phyloP scores from a whole-genome alignment of 129 eudicot genomes.

The Artemisia tridentata region DNA sequence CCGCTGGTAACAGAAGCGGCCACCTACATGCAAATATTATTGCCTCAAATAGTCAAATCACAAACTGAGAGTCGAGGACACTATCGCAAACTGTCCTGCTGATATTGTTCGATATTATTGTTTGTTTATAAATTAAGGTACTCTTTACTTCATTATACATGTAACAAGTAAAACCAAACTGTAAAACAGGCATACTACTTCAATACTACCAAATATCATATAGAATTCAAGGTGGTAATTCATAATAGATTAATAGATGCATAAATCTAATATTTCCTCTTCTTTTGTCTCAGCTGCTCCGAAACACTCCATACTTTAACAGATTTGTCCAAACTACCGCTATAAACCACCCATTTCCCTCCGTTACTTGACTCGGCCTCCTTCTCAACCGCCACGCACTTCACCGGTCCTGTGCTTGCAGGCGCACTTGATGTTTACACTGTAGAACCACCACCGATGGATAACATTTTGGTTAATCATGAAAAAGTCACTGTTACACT shows the following conservation, averaged over 20 bases:
- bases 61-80: conserved; percentile 47
- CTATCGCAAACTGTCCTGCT: conserved; percentile 66
- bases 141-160: too few relatives aligned
- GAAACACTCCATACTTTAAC: conserved; percentile 53
- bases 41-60: conserved; percentile 23
- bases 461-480: too few relatives aligned
- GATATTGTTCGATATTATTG: conserved; percentile 15
- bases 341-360: conserved; percentile 42
- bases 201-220: too few relatives aligned
- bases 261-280: neutral
- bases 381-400: conserved; percentile 47
- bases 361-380: conserved; percentile 29
- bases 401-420: conserved; percentile 51
- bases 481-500: too few relatives aligned
- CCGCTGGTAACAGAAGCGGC: conserved; percentile 66
- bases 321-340: conserved; percentile 54
- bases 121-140: too few relatives aligned
- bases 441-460: too few relatives aligned
- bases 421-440: too few relatives aligned
- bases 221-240: too few relatives aligned
- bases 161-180: too few relatives aligned
- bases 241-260: too few relatives aligned
- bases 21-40: conserved; percentile 43
- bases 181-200: too few relatives aligned
- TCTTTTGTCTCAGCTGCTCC: conserved; percentile 29